Evolutionary conservation across 768 basidiomycete species (phyloP).

Genomic region (Xerocomus brunneocitrinus): DNA sequence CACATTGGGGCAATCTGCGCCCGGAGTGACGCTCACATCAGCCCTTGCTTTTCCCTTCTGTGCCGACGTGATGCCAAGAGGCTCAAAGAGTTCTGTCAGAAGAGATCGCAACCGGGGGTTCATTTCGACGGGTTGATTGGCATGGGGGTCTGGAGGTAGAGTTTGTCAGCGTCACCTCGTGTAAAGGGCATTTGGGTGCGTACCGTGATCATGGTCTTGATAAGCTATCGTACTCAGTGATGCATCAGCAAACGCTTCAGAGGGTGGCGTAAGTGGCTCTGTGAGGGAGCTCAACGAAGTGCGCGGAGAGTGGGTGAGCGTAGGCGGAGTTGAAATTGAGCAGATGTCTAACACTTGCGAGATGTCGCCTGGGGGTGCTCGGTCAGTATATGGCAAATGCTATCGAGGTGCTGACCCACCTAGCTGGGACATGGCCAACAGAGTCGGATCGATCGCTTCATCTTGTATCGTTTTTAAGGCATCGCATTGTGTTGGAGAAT

Average conservation of each 20-base stretch:
- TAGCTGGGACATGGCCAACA: conserved; percentile 29
- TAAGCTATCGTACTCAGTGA: neutral
- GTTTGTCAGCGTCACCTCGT: conserved; percentile 1
- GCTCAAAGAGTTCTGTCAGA: neutral
- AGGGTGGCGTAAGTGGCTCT: conserved; percentile 24
- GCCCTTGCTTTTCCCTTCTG: conserved; percentile 20
- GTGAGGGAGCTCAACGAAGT: conserved; percentile 31
- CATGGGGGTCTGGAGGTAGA: conserved; percentile 3
- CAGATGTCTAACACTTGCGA: conserved; percentile 1
- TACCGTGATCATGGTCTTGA: conserved; percentile 10
- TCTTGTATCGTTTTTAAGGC: conserved; percentile 9
- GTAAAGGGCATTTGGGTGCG: neutral
- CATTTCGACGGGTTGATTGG: conserved; percentile 2
- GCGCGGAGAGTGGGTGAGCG: conserved; percentile 26
- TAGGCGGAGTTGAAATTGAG: conserved; percentile 12
- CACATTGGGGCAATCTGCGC: too few species aligned
- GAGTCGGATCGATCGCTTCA: conserved; percentile 29
- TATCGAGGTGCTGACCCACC: neutral
- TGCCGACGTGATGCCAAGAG: neutral
- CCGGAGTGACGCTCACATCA: neutral
- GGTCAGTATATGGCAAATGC: neutral
- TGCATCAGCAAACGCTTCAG: conserved; percentile 13
- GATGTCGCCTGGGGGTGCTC: neutral
- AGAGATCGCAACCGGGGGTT: neutral
- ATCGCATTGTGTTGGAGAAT: neutral